A percentile compares a stretch with the other conserved stretches of the same genome.
phyloP scores from a whole-genome alignment of 495 filamentous ascomycete genomes.

The Arthonia radiata region DNA sequence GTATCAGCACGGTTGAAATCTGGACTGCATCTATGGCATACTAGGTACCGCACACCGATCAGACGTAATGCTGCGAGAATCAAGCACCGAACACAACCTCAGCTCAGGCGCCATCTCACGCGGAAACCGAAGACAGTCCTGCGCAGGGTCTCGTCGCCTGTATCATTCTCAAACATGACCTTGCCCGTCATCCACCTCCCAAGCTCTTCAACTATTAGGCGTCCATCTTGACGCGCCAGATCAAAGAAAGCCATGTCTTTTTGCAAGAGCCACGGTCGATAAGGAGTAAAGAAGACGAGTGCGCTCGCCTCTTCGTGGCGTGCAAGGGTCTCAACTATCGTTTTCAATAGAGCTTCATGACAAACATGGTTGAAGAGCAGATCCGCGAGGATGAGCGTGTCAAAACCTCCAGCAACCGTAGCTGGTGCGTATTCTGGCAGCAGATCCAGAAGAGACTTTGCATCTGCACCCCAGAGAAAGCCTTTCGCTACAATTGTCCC shows the following conservation, averaged over 20 bases:
- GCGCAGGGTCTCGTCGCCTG: slow-evolving; percentile 47
- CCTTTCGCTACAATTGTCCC: slow-evolving; percentile 24
- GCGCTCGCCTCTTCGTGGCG: slow-evolving; percentile 30
- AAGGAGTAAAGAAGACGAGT: slow-evolving; percentile 78
- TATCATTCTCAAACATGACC: slow-evolving; percentile 73
- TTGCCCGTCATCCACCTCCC: slow-evolving; percentile 57
- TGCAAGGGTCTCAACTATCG: slow-evolving; percentile 36
- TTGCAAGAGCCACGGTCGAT: slow-evolving; percentile 68
- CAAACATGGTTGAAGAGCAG: slow-evolving; percentile 74
- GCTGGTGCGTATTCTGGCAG: slow-evolving; percentile 11
- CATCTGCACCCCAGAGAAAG: slow-evolving; percentile 53
- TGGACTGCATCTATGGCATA: too few relatives aligned
- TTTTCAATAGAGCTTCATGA: slow-evolving; percentile 48
- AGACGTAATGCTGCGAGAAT: too few relatives aligned
- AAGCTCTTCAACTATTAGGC: slow-evolving; percentile 41
- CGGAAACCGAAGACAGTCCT: slow-evolving; percentile 66
- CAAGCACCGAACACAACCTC: too few relatives aligned
- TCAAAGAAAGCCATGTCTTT: slow-evolving; percentile 76
- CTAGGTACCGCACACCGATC: too few relatives aligned
- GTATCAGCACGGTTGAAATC: slow-evolving; percentile 22
- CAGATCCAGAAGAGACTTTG: slow-evolving; percentile 24
- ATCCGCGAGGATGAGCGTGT: slow-evolving; percentile 65
- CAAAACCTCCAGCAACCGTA: slow-evolving; percentile 25
- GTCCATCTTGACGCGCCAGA: slow-evolving; percentile 36
- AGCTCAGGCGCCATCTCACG: slow-evolving; percentile 27